A percentile compares a stretch with the other conserved stretches of the same genome.
Evolutionary conservation across 148 eudicot genomes (phyloP).

Genomic region (Suaeda aralocaspica): DNA sequence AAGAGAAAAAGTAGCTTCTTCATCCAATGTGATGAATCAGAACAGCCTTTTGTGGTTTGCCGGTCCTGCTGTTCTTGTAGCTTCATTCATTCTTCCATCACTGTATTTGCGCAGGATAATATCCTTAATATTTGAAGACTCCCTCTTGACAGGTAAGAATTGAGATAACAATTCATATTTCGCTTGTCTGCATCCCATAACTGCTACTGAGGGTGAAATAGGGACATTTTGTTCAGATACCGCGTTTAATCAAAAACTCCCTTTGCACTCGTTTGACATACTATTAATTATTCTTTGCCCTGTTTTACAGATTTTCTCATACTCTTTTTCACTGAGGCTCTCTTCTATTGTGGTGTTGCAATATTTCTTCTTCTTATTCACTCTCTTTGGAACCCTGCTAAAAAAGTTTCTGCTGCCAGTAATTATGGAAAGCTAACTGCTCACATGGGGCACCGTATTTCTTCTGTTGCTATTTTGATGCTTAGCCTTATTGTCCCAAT

Average conservation of each 20-base stretch:
- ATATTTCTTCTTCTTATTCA: conserved; percentile 67
- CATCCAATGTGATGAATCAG: conserved; percentile 28
- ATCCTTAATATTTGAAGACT: conserved; percentile 88
- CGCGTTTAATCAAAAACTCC: neutral
- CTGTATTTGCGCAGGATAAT: conserved; percentile 85
- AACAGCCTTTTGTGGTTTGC: conserved; percentile 69
- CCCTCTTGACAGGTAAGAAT: conserved; percentile 90
- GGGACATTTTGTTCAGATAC: neutral
- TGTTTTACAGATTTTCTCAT: conserved; percentile 81
- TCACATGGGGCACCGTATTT: conserved; percentile 59
- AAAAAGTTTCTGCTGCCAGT: conserved; percentile 30
- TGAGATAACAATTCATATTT: conserved; percentile 23
- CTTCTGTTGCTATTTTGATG: conserved; percentile 75
- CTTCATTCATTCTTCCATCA: conserved; percentile 84
- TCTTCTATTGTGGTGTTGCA: conserved; percentile 87
- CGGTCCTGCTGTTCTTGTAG: conserved; percentile 86
- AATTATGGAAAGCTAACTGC: conserved; percentile 34
- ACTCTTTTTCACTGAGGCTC: conserved; percentile 89
- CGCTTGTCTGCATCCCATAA: neutral
- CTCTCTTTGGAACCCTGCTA: conserved; percentile 49
- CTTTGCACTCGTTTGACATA: neutral
- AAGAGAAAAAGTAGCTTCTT: conserved; percentile 31
- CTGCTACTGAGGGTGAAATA: neutral
- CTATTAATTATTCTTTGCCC: conserved; percentile 5
- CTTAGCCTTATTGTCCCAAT: conserved; percentile 85